A percentile compares a stretch with the other conserved stretches of the same genome.
These are phyloP conservation scores for Caryopteris hybrid DNA, from an alignment of 305 asterid species.

Conservation along the genomic window DNA sequence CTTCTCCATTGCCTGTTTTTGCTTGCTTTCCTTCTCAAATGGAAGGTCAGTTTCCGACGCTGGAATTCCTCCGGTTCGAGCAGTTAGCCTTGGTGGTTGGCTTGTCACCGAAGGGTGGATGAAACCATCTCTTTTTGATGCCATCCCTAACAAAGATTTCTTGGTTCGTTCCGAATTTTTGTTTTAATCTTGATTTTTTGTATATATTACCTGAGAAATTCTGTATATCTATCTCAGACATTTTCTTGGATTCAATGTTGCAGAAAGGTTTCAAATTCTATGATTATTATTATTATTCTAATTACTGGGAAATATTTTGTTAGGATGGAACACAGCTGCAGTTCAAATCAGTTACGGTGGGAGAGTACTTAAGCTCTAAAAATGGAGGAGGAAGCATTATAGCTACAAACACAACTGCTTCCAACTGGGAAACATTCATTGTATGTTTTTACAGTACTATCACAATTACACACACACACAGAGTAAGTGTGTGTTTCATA, in stretches of 20 bases:
- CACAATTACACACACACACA: no score
- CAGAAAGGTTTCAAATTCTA: no score
- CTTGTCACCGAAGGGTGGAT: slow-evolving; percentile 68
- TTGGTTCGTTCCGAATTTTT: no score
- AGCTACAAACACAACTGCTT: slow-evolving; percentile 50
- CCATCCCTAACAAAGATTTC: slow-evolving; percentile 52
- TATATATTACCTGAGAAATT: no score
- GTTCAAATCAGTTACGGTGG: slow-evolving; percentile 44
- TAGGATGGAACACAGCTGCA: slow-evolving; percentile 67
- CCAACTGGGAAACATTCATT: slow-evolving; percentile 72
- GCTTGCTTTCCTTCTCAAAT: not conserved
- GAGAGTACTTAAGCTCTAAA: slow-evolving; percentile 52
- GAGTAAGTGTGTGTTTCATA: no score
- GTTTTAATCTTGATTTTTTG: no score
- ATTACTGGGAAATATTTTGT: not conserved
- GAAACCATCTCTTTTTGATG: slow-evolving; percentile 53
- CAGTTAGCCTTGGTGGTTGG: slow-evolving; percentile 77
- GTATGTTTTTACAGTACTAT: no score
- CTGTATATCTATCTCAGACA: no score
- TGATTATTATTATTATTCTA: not conserved
- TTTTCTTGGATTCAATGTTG: no score
- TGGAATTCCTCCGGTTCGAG: slow-evolving; percentile 32
- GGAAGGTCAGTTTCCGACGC: slow-evolving; percentile 20
- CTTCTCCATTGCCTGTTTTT: not conserved
- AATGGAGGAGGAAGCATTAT: slow-evolving; percentile 54